Evolutionary conservation across 805 yeast genomes (phyloP).

Genomic region (Yarrowia deformans): DNA sequence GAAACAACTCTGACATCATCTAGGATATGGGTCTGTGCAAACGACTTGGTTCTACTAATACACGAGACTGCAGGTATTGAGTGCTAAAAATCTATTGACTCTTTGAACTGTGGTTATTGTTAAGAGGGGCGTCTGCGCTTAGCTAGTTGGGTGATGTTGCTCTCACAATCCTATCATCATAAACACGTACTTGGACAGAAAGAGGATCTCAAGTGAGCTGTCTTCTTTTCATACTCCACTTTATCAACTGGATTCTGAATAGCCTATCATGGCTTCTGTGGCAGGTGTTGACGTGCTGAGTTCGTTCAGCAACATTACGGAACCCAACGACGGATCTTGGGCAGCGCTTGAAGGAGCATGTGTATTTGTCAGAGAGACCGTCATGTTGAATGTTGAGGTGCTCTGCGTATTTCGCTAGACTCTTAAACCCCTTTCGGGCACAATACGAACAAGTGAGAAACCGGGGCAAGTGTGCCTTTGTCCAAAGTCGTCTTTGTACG

Average conservation of each 20-base stretch:
- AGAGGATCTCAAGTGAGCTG: neutral
- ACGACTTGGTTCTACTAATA: too few relatives aligned
- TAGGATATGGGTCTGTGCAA: too few relatives aligned
- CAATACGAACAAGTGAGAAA: neutral
- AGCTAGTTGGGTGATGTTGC: too few relatives aligned
- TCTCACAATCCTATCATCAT: neutral
- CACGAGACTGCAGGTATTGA: too few relatives aligned
- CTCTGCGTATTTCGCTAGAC: neutral
- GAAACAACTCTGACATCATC: neutral
- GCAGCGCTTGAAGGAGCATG: neutral
- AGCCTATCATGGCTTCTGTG: constrained; percentile 1
- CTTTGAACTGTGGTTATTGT: too few relatives aligned
- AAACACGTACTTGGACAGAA: neutral
- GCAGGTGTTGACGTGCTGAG: neutral
- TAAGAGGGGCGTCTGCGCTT: too few relatives aligned
- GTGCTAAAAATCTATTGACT: too few relatives aligned
- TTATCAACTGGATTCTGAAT: neutral
- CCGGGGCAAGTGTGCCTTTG: neutral
- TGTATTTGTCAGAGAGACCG: neutral
- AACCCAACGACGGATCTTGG: neutral
- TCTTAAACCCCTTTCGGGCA: neutral
- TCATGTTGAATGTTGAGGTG: neutral
- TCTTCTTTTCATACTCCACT: constrained; percentile 3
- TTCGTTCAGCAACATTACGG: neutral
- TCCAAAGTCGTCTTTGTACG: neutral